Evolutionary conservation across 495 filamentous ascomycete genomes (phyloP).

Genomic region (Trichoderma orchidacearum): DNA sequence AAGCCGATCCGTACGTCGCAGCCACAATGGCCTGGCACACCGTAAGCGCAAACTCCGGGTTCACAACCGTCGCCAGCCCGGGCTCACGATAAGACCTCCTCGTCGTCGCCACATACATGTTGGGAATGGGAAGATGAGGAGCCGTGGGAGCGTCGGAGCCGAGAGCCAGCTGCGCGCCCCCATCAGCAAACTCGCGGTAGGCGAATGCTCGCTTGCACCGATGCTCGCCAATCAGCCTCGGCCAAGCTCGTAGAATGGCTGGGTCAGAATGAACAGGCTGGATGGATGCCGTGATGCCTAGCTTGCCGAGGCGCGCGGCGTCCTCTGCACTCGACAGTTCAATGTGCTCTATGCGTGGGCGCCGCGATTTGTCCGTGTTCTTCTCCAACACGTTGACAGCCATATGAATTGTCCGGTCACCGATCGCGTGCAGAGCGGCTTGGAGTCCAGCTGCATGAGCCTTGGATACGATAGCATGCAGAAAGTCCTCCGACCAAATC

Average conservation of each 20-base stretch:
- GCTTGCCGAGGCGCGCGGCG: conserved; percentile 34
- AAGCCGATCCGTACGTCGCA: conserved; percentile 43
- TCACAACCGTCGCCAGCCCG: conserved; percentile 29
- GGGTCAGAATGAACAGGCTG: conserved; percentile 53
- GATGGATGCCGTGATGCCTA: conserved; percentile 49
- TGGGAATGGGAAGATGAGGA: conserved; percentile 38
- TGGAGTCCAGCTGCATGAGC: conserved; percentile 43
- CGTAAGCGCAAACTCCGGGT: conserved; percentile 36
- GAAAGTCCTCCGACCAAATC: conserved; percentile 38
- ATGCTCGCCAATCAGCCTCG: conserved; percentile 35
- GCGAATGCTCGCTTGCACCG: conserved; percentile 44
- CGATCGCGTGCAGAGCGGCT: conserved; percentile 54
- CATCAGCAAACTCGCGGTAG: conserved; percentile 43
- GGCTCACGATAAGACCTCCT: conserved; percentile 39
- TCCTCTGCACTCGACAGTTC: conserved; percentile 42
- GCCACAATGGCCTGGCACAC: conserved; percentile 37
- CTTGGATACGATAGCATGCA: conserved; percentile 38
- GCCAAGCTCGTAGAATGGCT: conserved; percentile 47
- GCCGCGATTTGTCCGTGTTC: conserved; percentile 25
- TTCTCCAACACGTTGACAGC: conserved; percentile 40
- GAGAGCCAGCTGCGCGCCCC: conserved; percentile 38
- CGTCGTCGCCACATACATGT: conserved; percentile 48
- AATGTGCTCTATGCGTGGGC: conserved; percentile 50
- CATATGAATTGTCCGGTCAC: conserved; percentile 40
- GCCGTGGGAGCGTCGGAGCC: conserved; percentile 50